Conservation (phyloP, 805 yeast genomes). For the Blastobotrys attinorum region DNA sequence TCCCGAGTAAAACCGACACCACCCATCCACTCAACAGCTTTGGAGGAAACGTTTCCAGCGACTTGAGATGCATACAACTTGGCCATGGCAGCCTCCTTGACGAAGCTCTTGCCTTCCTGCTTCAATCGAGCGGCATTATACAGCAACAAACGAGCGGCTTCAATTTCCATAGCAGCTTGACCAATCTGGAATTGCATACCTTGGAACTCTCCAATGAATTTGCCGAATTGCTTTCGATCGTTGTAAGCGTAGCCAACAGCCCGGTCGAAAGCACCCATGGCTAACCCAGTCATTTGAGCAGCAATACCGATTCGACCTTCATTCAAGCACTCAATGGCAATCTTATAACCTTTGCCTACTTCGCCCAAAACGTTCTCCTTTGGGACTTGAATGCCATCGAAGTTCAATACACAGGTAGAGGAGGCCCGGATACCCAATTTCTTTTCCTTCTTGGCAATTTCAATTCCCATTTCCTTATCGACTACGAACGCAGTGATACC, state of each 20-base stretch:
- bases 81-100: conserved; percentile 40
- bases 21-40: conserved; percentile 42
- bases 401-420: conserved; percentile 34
- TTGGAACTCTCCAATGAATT: conserved; percentile 36
- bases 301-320: conserved; percentile 41
- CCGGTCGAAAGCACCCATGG: conserved; percentile 36
- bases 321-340: conserved; percentile 36
- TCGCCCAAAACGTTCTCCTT: conserved; percentile 35
- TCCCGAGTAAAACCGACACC: conserved; percentile 41
- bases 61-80: conserved; percentile 35
- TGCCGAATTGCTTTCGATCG: conserved; percentile 38
- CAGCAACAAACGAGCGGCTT: conserved; percentile 35
- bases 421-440: conserved; percentile 38
- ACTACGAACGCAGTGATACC: conserved; percentile 39
- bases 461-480: conserved; percentile 34
- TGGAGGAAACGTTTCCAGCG: conserved; percentile 33
- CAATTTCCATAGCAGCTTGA: conserved; percentile 36
- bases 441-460: conserved; percentile 37
- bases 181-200: conserved; percentile 42
- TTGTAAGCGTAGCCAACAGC: conserved; percentile 32
- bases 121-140: conserved; percentile 40
- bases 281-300: conserved; percentile 39
- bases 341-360: conserved; percentile 38
- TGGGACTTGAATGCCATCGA: conserved; percentile 36
- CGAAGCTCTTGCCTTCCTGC: conserved; percentile 34